Base-by-base conservation (phyloP, 1,284 basidiomycete genomes). In the Leccinum fallax region DNA sequence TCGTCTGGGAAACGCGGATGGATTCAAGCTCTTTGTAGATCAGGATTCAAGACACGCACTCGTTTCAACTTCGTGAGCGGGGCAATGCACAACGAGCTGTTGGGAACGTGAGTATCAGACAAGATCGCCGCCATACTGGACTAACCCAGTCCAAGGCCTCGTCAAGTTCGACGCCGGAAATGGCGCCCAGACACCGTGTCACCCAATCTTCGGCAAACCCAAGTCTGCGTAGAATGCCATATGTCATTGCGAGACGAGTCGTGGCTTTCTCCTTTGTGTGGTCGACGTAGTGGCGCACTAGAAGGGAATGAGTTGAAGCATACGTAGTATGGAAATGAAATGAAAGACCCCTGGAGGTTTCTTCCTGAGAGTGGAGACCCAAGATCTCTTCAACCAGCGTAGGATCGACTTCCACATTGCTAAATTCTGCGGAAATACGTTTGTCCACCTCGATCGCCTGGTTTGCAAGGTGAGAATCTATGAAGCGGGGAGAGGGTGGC, bases 121-220 rank as follows among this genome's bases (percentile, higher is more conserved):
- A 30, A 9, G 10, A 48, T 57, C 15, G 21, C 11, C 13, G 1
- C 26, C 34, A 51, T 36, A 28, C 24, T 51, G 26, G 32, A 72
- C 87, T 63, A 68, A 96, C 95, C 94, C 95, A 97, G 70, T 95
- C 92, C 60, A 93, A 83, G n/a, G 93, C 95, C 60, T 96, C 93
- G 21, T 98, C 95, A 48, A 97, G 81, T 7, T 95, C 93, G 19
- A 93, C 79, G 1, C 87, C 85, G 36, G 81, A 76, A 36, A 90
- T 87, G 21, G 78, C 76, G 58, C 75, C 77, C 15, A 97, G 75
- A 66, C 93, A 95, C 63, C 88, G 81, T 58, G 86, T 81, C 9
- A 95, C 87, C 61, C 87, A 81, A 8, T 80, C 82, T 65, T 92
- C 86, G 0, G 84, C 77, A 75, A 96, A 96, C 1, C 93, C 94